A percentile compares a stretch with the other conserved stretches of the same genome.
These are phyloP conservation scores for Magnolia sinica DNA, from an alignment of 164 flowering plant species.

Conservation along the genomic window DNA sequence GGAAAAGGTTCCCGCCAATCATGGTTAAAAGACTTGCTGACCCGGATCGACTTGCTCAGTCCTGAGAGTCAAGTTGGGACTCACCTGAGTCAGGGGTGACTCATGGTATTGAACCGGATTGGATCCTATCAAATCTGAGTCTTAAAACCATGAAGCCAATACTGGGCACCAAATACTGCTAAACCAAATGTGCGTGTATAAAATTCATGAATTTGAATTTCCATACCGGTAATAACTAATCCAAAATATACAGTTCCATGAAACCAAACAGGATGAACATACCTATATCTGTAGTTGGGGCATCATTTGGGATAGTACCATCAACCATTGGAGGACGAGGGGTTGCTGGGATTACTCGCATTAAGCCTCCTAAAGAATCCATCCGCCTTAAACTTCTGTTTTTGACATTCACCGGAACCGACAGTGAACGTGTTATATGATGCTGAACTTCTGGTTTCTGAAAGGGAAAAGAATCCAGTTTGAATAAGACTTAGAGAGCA, in stretches of 20 bases:
- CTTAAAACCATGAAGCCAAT: no score
- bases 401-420: constrained; percentile 69
- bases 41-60: no score
- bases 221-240: background rate
- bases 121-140: no score
- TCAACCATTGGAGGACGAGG: constrained; percentile 41
- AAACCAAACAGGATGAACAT: background rate
- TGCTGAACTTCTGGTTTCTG: constrained; percentile 47
- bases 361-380: constrained; percentile 53
- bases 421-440: constrained; percentile 57
- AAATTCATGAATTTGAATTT: background rate
- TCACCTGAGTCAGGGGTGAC: no score
- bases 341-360: constrained; percentile 59
- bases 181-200: no score
- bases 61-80: no score
- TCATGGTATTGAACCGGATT: no score
- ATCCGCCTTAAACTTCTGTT: constrained; percentile 45
- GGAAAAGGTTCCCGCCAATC: background rate
- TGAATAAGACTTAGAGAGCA: constrained; percentile 2
- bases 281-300: constrained; percentile 41
- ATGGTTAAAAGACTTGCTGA: no score
- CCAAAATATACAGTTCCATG: background rate
- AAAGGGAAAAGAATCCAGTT: constrained; percentile 10
- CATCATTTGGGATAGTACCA: constrained; percentile 30
- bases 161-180: no score